Evolutionary conservation across 1,139 yeast species (phyloP).

Genomic region (Wickerhamiella infanticola): DNA sequence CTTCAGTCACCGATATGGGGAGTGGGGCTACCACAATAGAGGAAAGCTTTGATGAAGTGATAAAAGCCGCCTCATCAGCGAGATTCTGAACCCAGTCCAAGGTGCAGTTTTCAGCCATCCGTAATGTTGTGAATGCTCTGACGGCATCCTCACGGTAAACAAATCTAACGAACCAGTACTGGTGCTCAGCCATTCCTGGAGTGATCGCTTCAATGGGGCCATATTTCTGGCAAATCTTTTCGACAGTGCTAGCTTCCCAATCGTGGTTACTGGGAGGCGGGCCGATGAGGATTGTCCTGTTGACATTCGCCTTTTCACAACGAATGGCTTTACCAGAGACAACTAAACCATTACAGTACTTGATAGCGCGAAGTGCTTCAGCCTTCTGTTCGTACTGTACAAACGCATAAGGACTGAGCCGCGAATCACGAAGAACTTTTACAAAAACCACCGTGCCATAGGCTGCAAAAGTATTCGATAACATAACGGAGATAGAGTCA

Average conservation of each 20-base stretch:
- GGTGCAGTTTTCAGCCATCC: neutral
- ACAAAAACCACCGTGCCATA: conserved; percentile 62
- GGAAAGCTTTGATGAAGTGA: neutral
- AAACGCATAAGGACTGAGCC: conserved; percentile 84
- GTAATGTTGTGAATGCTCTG: conserved; percentile 50
- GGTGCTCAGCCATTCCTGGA: conserved; percentile 18
- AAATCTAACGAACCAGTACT: conserved; percentile 67
- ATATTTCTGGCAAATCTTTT: conserved; percentile 31
- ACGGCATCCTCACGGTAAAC: conserved; percentile 85
- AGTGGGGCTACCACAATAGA: neutral
- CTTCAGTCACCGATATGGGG: neutral
- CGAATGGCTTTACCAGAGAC: conserved; percentile 65
- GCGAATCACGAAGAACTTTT: conserved; percentile 73
- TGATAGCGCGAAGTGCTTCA: conserved; percentile 57
- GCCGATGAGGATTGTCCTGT: conserved; percentile 49
- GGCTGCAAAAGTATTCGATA: conserved; percentile 42
- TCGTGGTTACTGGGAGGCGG: neutral
- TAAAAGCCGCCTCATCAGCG: neutral
- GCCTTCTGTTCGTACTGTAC: conserved; percentile 65
- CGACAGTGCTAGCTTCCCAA: neutral
- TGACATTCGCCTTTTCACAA: conserved; percentile 84
- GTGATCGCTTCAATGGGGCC: conserved; percentile 47
- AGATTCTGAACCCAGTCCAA: neutral
- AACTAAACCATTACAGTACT: conserved; percentile 49
- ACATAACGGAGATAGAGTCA: conserved; percentile 54